These are phyloP conservation scores for Osmanthus fragrans DNA, from an alignment of 257 asterid genomes.

Conservation along the genomic window DNA sequence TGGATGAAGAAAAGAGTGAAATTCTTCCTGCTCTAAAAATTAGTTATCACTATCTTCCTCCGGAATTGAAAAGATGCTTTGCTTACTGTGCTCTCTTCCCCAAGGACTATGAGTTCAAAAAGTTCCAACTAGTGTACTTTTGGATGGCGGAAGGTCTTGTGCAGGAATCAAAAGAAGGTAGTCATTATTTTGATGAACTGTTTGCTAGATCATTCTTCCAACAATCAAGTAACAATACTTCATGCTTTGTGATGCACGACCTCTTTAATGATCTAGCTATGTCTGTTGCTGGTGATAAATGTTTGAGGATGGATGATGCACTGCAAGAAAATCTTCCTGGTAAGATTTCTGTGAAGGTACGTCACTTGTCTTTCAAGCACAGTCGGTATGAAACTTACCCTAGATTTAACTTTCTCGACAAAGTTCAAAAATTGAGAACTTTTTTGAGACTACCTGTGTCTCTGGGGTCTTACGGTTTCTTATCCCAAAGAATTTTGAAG, in stretches of 20 bases:
- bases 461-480: not conserved
- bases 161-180: not conserved
- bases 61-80: constrained; percentile 7
- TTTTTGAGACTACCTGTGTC: constrained; percentile 30
- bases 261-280: constrained; percentile 16
- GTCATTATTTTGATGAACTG: not conserved
- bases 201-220: constrained; percentile 16
- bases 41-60: constrained; percentile 17
- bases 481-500: constrained; percentile 15
- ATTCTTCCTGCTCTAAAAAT: constrained; percentile 4
- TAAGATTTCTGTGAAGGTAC: constrained; percentile 16
- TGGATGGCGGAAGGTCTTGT: constrained; percentile 24
- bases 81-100: constrained; percentile 20
- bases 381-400: constrained; percentile 20
- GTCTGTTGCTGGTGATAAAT: constrained; percentile 13
- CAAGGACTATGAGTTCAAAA: not conserved
- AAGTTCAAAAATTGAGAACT: constrained; percentile 31
- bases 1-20: not conserved
- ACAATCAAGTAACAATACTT: not conserved
- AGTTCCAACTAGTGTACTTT: not conserved
- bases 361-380: constrained; percentile 30
- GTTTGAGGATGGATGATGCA: constrained; percentile 30
- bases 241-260: constrained; percentile 11
- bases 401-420: constrained; percentile 18
- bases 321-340: not conserved